Conservation (phyloP, 768 basidiomycete genomes). For the Suillus subaureus region DNA sequence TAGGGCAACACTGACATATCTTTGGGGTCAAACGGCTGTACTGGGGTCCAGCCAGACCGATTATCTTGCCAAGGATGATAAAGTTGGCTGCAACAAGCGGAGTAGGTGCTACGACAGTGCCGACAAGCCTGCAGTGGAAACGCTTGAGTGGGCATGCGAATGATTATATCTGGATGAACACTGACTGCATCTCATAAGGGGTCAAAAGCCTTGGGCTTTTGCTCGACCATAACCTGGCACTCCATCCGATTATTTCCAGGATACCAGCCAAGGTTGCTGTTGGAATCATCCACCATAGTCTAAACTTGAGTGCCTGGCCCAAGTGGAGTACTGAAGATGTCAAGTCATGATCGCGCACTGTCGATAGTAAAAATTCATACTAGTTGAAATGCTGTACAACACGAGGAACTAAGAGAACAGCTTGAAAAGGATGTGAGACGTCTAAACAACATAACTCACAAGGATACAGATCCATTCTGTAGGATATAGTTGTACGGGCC, state of each 20-base stretch:
- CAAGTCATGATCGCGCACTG: neutral
- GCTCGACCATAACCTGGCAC: slow-evolving; percentile 54
- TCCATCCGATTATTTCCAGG: slow-evolving; percentile 59
- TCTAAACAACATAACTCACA: neutral
- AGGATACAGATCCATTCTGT: slow-evolving; percentile 39
- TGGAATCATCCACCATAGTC: slow-evolving; percentile 54
- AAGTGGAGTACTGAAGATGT: slow-evolving; percentile 45
- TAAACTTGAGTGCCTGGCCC: slow-evolving; percentile 44
- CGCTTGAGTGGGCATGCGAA: neutral
- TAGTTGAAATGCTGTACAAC: slow-evolving; percentile 42
- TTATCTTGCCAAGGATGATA: slow-evolving; percentile 51
- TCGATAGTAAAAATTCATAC: slow-evolving; percentile 27
- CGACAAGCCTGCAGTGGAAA: slow-evolving; percentile 27
- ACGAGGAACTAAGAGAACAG: slow-evolving; percentile 32
- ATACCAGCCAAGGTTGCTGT: slow-evolving; percentile 50
- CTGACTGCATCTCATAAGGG: slow-evolving; percentile 49
- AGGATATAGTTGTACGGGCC: slow-evolving; percentile 43
- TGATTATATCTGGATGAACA: neutral
- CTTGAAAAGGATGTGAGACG: neutral
- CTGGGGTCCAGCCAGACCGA: slow-evolving; percentile 41
- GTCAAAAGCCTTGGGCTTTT: slow-evolving; percentile 16
- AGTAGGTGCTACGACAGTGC: slow-evolving; percentile 56
- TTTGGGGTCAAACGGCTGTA: slow-evolving; percentile 52
- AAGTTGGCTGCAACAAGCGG: slow-evolving; percentile 60
- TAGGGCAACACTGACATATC: slow-evolving; percentile 22